phyloP scores from a whole-genome alignment of 2,329 filamentous ascomycete species.

The Parafenestella ontariensis region DNA sequence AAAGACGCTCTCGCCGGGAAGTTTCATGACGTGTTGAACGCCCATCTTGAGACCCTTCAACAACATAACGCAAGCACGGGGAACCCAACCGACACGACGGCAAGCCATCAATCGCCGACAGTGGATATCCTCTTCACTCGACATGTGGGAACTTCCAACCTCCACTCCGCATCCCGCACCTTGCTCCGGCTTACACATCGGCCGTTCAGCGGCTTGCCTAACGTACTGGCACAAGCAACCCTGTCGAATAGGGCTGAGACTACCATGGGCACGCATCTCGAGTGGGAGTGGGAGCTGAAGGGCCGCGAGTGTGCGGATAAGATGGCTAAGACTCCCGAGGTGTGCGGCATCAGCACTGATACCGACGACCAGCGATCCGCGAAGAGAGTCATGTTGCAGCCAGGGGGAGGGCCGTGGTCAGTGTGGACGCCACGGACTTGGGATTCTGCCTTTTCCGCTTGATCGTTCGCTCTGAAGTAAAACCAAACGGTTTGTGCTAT shows the following conservation, averaged over 20 bases:
- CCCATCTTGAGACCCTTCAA: conserved; percentile 7
- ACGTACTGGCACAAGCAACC: conserved; percentile 1
- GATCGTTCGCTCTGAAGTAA: background rate
- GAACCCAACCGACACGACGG: background rate
- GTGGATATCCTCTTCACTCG: conserved; percentile 18
- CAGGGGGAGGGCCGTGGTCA: background rate
- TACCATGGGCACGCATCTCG: conserved; percentile 11
- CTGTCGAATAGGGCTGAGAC: conserved; percentile 10
- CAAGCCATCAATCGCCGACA: background rate
- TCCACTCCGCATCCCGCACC: conserved; percentile 15
- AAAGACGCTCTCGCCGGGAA: conserved; percentile 8
- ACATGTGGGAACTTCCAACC: conserved; percentile 7
- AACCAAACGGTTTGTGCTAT: background rate
- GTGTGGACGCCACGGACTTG: conserved; percentile 8
- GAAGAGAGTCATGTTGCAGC: background rate
- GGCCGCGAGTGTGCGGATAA: background rate
- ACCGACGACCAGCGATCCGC: background rate
- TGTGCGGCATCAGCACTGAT: background rate
- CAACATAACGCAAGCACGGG: background rate
- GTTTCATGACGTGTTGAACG: conserved; percentile 10
- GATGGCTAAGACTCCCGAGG: background rate
- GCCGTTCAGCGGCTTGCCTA: conserved; percentile 13
- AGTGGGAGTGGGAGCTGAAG: conserved; percentile 12
- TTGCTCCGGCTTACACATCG: conserved; percentile 19
- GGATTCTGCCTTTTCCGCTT: background rate